A percentile compares a stretch with the other conserved stretches of the same genome.
Conservation (phyloP, 2,329 filamentous ascomycete genomes). For the Pseudogymnoascus sp. region DNA sequence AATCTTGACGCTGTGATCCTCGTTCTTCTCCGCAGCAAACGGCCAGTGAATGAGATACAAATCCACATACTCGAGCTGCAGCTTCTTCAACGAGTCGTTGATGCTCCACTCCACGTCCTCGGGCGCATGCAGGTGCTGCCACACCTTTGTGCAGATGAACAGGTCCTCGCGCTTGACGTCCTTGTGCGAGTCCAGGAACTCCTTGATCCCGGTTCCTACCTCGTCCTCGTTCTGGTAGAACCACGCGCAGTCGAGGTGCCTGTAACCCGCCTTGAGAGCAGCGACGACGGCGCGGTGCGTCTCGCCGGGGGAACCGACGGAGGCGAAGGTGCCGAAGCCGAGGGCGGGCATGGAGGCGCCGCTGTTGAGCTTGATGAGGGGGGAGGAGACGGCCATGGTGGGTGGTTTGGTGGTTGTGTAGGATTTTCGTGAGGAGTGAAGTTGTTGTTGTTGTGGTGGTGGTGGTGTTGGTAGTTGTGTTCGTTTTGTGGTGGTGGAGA, state of each 20-base stretch:
- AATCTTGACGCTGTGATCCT: constrained; percentile 52
- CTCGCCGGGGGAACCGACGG: constrained; percentile 29
- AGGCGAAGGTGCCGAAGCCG: constrained; percentile 33
- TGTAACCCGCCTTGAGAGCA: constrained; percentile 59
- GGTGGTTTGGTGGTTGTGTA: constrained; percentile 3
- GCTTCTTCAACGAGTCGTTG: constrained; percentile 60
- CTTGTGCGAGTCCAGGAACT: constrained; percentile 50
- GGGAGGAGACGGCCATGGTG: constrained; percentile 14
- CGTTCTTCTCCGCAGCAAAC: constrained; percentile 64
- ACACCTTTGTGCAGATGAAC: constrained; percentile 80
- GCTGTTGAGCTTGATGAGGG: constrained; percentile 28
- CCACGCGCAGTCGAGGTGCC: constrained; percentile 62
- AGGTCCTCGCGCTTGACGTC: constrained; percentile 67
- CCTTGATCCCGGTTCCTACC: constrained; percentile 67
- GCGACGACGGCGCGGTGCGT: constrained; percentile 41
- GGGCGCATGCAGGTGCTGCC: constrained; percentile 61
- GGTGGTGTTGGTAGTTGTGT: neutral
- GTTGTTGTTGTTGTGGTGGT: neutral
- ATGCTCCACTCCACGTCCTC: constrained; percentile 59
- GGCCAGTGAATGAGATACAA: constrained; percentile 80
- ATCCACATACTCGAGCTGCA: constrained; percentile 74
- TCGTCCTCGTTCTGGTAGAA: constrained; percentile 76
- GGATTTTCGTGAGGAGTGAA: neutral
- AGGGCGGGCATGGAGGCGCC: constrained; percentile 32
- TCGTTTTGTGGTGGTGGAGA: neutral